Evolutionary conservation across 768 basidiomycete species (phyloP).

Genomic region (Suillus americanus): DNA sequence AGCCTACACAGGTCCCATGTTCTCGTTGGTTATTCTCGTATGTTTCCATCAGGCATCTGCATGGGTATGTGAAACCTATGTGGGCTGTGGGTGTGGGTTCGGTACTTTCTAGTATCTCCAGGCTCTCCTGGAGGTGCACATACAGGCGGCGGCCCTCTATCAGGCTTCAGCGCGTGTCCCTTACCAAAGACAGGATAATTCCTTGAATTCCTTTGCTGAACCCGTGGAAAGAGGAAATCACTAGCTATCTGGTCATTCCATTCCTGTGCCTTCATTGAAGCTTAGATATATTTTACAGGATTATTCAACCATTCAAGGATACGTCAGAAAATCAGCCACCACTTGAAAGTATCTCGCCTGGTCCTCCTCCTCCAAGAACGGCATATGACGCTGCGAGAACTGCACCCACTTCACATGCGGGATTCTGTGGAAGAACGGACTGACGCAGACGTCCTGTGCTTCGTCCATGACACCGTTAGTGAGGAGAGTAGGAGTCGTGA

Average conservation of each 20-base stretch:
- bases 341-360: slow-evolving; percentile 34
- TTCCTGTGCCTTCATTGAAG: not conserved
- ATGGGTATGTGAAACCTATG: too few relatives aligned
- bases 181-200: not conserved
- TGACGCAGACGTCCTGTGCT: slow-evolving; percentile 29
- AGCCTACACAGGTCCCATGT: too few relatives aligned
- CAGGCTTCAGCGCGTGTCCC: not conserved
- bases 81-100: too few relatives aligned
- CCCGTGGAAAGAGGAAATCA: not conserved
- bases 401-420: slow-evolving; percentile 30
- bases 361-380: slow-evolving; percentile 43
- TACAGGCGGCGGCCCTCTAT: not conserved
- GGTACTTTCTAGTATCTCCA: not conserved
- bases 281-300: not conserved
- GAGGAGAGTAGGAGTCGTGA: slow-evolving; percentile 36
- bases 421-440: slow-evolving; percentile 28
- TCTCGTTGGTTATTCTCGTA: too few relatives aligned
- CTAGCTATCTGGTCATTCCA: not conserved
- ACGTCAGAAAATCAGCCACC: slow-evolving; percentile 33
- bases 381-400: slow-evolving; percentile 35
- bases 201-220: not conserved
- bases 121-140: not conserved
- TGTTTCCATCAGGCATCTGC: too few relatives aligned
- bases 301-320: not conserved
- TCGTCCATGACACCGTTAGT: slow-evolving; percentile 34